Conservation (phyloP, 805 yeast genomes). For the Tetrapisispora nanseiensis region DNA sequence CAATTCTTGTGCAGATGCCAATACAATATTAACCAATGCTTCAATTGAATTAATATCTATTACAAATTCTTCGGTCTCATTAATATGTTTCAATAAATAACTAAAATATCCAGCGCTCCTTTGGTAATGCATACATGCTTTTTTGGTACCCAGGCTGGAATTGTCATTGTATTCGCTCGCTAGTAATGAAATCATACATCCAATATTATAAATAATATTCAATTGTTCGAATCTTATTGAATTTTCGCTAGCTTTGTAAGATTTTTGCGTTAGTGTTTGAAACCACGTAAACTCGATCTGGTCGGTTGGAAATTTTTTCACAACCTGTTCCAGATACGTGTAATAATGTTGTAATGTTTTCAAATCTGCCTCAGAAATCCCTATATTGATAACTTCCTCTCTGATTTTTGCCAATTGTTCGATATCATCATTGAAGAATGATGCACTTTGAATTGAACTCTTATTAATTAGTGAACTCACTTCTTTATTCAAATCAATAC, state of each 20-base stretch:
- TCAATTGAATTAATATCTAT: constrained; percentile 42
- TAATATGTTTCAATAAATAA: constrained; percentile 20
- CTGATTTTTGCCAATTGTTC: constrained; percentile 37
- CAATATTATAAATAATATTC: constrained; percentile 62
- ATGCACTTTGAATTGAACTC: constrained; percentile 38
- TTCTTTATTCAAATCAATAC: constrained; percentile 33
- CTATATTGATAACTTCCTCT: constrained; percentile 30
- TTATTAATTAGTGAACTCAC: constrained; percentile 37
- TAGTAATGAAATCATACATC: constrained; percentile 47
- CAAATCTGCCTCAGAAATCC: constrained; percentile 31
- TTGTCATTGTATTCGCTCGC: constrained; percentile 30
- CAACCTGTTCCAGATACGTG: constrained; percentile 35
- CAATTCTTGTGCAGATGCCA: constrained; percentile 83
- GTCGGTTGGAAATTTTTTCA: constrained; percentile 54
- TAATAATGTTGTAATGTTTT: constrained; percentile 38
- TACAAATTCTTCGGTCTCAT: constrained; percentile 10
- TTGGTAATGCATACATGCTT: constrained; percentile 57
- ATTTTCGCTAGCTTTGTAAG: constrained; percentile 37
- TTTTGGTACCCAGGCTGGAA: constrained; percentile 32
- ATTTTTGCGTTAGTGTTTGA: constrained; percentile 51
- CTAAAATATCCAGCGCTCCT: constrained; percentile 60
- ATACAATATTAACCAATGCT: constrained; percentile 42
- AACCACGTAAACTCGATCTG: constrained; percentile 61
- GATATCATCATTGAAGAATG: constrained; percentile 36
- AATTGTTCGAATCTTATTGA: constrained; percentile 52